Base-by-base conservation (phyloP, 768 basidiomycete genomes). In the Boletus reticulatus region DNA sequence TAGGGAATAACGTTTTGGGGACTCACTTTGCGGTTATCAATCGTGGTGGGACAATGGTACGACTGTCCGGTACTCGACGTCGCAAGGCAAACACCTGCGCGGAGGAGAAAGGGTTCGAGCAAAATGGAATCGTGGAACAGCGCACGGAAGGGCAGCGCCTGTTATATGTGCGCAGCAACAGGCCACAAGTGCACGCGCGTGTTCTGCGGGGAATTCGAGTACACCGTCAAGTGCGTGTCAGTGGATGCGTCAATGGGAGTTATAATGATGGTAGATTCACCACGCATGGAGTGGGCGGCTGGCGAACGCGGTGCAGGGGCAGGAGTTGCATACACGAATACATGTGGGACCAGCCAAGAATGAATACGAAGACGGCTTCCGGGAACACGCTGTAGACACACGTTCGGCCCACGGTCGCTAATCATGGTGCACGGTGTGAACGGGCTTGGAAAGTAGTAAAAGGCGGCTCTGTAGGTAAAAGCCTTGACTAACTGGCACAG, bases 101-200 rank as follows among this genome's bases (percentile, higher is more conserved):
- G 53, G 42, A 13, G 29, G 48, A 19, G 19, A 45, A 36, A 20
- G 42, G 11, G 43, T 50, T 57, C 38, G 36, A 50, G 48, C 10
- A 47, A 41, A 45, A 50, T 43, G 44, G 59, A 31, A 58, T 37
- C 42, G 61, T 50, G 56, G 50, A 62, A 57, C 38, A 17, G 43
- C 57, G 22, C n/a, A 52, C 53, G 31, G 49, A 42, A 37, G 50
- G 47, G 50, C 20, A 50, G 39, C 43, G 41, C 58, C 57, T 42
- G 52, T 60, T 67, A 67, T 69, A 67, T 66, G 66, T 47, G 49
- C 20, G 53, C 52, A 68, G 43, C 39, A 46, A 43, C 36, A 31
- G 24, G 43, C 43, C 29, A 56, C 45, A 27, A 46, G 48, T 34
- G 45, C 50, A 59, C 20, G 46, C 44, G 60, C 53, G 58, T 58